These are phyloP conservation scores for Chrysoporthe austroafricana DNA, from an alignment of 2,329 filamentous ascomycete species.

Conservation along the genomic window DNA sequence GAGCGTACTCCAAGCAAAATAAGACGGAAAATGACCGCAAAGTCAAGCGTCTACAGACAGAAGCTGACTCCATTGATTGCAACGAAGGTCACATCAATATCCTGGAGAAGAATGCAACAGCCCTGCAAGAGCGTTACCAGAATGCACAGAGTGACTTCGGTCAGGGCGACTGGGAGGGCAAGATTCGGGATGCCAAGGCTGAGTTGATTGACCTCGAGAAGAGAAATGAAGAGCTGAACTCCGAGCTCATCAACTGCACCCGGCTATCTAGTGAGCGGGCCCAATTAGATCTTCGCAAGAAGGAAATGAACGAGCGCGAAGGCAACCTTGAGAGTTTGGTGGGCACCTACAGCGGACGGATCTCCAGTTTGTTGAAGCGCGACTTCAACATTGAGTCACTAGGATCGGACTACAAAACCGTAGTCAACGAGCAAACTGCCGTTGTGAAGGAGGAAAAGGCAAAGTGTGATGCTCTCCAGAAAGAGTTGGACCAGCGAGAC, in stretches of 20 bases:
- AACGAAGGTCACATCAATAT: conserved; percentile 85
- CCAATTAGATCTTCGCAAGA: conserved; percentile 80
- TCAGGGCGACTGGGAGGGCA: conserved; percentile 68
- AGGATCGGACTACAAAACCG: conserved; percentile 70
- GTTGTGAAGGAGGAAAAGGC: conserved; percentile 67
- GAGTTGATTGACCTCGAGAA: conserved; percentile 72
- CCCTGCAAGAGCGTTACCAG: conserved; percentile 66
- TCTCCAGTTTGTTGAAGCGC: conserved; percentile 65
- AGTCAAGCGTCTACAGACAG: conserved; percentile 65
- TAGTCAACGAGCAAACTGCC: conserved; percentile 60
- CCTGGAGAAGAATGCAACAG: conserved; percentile 73
- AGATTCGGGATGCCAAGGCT: conserved; percentile 68
- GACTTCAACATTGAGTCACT: conserved; percentile 73
- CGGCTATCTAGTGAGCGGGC: conserved; percentile 81
- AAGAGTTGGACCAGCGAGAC: conserved; percentile 77
- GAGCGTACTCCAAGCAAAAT: conserved; percentile 72
- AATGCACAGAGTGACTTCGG: conserved; percentile 67
- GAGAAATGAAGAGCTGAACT: conserved; percentile 70
- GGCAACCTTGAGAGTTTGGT: conserved; percentile 77
- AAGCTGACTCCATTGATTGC: conserved; percentile 73
- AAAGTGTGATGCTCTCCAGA: conserved; percentile 69
- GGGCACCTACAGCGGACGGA: conserved; percentile 72
- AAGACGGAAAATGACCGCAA: conserved; percentile 76
- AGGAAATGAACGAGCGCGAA: conserved; percentile 75
- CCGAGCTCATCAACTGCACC: conserved; percentile 84